phyloP scores from a whole-genome alignment of 148 eudicot species.

The Beta vulgaris region DNA sequence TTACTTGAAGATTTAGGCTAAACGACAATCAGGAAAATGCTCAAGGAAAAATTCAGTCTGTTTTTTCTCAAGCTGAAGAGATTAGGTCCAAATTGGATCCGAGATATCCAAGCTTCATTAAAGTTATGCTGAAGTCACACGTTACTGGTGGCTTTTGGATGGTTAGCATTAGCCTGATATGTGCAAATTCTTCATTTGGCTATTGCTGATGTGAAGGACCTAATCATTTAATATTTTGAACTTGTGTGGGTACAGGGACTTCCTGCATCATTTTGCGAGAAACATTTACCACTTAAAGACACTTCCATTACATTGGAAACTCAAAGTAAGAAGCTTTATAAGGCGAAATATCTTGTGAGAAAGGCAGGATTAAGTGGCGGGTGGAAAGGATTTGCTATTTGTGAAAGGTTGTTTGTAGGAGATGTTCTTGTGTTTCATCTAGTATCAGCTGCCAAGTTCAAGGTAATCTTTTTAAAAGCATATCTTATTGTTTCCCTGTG shows the following conservation, averaged over 20 bases:
- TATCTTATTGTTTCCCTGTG: not conserved
- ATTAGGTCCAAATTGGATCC: conserved; percentile 14
- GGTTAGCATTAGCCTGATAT: conserved; percentile 8
- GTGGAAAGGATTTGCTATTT: conserved; percentile 58
- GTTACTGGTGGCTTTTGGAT: conserved; percentile 20
- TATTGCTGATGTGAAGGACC: not conserved
- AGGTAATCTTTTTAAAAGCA: conserved; percentile 30
- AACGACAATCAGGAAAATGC: not conserved
- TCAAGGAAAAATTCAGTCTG: not conserved
- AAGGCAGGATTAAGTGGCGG: conserved; percentile 58
- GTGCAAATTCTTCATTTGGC: not conserved
- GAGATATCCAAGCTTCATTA: conserved; percentile 15
- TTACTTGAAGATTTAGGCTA: conserved; percentile 1
- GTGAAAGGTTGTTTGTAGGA: conserved; percentile 49
- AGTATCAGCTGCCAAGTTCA: conserved; percentile 38
- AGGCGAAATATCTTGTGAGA: conserved; percentile 36
- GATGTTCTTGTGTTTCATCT: conserved; percentile 62
- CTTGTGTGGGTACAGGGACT: conserved; percentile 40
- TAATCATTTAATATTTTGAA: not conserved
- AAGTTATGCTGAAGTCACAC: conserved; percentile 16
- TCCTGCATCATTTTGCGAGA: conserved; percentile 41
- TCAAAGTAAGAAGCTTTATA: conserved; percentile 41
- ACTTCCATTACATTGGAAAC: conserved; percentile 38
- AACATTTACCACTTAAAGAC: conserved; percentile 42
- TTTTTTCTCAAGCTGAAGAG: not conserved